A percentile compares a stretch with the other conserved stretches of the same genome.
Evolutionary conservation across 2,329 filamentous ascomycete genomes (phyloP).

Genomic region (Cordyceps cateniannulata): DNA sequence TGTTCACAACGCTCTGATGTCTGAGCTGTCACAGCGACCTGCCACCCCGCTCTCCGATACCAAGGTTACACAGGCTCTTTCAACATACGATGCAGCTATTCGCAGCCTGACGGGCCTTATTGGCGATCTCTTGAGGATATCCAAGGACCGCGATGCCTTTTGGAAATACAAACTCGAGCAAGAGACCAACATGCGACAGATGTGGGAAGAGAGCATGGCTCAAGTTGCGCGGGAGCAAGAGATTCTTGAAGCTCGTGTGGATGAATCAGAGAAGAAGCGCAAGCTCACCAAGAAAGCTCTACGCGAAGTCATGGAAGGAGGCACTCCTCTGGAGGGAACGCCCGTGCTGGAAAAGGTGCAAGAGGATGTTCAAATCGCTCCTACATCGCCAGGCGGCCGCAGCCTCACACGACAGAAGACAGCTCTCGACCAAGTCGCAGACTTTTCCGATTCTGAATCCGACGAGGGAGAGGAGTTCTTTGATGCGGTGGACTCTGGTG

Average conservation of each 20-base stretch:
- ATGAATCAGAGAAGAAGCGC: slow-evolving; percentile 83
- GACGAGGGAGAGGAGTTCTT: slow-evolving; percentile 92
- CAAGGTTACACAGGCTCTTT: slow-evolving; percentile 67
- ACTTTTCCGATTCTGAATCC: slow-evolving; percentile 73
- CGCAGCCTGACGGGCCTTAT: slow-evolving; percentile 79
- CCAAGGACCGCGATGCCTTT: slow-evolving; percentile 86
- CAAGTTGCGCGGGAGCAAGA: slow-evolving; percentile 94
- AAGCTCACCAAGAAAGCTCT: slow-evolving; percentile 85
- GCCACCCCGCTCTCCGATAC: slow-evolving; percentile 68
- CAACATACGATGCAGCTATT: slow-evolving; percentile 84
- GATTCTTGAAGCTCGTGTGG: slow-evolving; percentile 77
- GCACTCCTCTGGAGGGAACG: slow-evolving; percentile 28
- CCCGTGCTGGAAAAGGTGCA: slow-evolving; percentile 23
- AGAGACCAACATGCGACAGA: slow-evolving; percentile 81
- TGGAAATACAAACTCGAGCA: slow-evolving; percentile 94
- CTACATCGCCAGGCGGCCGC: not conserved
- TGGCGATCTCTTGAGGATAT: slow-evolving; percentile 83
- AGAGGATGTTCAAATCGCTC: slow-evolving; percentile 25
- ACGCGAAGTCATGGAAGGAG: slow-evolving; percentile 69
- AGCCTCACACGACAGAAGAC: slow-evolving; percentile 53
- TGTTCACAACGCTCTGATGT: slow-evolving; percentile 74
- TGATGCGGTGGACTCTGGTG: slow-evolving; percentile 89
- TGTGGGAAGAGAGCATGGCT: slow-evolving; percentile 99
- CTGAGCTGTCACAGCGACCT: slow-evolving; percentile 61
- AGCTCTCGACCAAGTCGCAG: slow-evolving; percentile 62